A percentile compares a stretch with the other conserved stretches of the same genome.
Evolutionary conservation across 345 rosid genomes (phyloP).

Genomic region (Capsella bursapastoris): DNA sequence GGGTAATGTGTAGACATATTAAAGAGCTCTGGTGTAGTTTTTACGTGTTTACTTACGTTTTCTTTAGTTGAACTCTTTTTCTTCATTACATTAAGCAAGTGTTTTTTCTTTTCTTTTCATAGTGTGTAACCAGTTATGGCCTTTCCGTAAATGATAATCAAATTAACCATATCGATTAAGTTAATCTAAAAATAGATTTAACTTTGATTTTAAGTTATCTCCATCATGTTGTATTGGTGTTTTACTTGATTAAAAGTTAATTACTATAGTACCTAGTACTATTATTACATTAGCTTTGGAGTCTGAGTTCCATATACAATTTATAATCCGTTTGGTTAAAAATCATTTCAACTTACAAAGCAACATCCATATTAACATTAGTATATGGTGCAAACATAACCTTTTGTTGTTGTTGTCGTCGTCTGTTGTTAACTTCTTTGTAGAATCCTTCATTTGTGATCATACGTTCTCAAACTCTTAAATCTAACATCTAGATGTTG

Average conservation of each 20-base stretch:
- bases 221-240: neutral
- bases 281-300: neutral
- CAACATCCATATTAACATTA: too few relatives aligned
- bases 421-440: too few relatives aligned
- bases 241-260: too few relatives aligned
- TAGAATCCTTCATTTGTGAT: too few relatives aligned
- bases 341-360: neutral
- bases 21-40: neutral
- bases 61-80: neutral
- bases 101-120: neutral
- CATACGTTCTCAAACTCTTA: neutral
- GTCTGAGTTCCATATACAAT: neutral
- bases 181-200: too few relatives aligned
- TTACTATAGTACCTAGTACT: too few relatives aligned
- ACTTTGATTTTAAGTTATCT: neutral
- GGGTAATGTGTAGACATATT: conserved; percentile 8
- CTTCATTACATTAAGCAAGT: neutral
- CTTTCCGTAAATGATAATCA: neutral
- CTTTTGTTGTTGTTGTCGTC: too few relatives aligned
- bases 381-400: too few relatives aligned
- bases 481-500: too few relatives aligned
- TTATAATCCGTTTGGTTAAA: neutral
- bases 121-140: neutral
- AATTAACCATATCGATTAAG: too few relatives aligned
- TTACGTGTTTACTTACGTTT: conserved; percentile 2